Base-by-base conservation (phyloP, 306 rosid species). In the Lathyrus sativus region DNA sequence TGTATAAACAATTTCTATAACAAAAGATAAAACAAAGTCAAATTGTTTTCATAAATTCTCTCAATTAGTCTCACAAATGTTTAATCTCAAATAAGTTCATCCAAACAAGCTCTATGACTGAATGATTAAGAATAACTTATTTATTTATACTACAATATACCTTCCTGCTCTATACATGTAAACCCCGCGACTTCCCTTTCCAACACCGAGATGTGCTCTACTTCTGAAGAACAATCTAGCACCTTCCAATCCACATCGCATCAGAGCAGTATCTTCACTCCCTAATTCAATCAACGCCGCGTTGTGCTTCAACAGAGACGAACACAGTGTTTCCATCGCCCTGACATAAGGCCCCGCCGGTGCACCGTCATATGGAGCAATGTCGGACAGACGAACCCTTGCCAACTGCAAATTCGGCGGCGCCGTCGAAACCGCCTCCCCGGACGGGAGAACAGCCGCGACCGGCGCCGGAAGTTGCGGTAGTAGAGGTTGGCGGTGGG, bases 121-220 rank as follows among this genome's bases (percentile, higher is more conserved):
- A 46, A 49, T 49, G 12, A 39, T 5, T 19, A 62, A 62, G 15
- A 42, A 19, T 62, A n/a, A 62, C 4, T 39, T 19, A 59, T 14
- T 39, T 19, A 59, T 14, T 35, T 35, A 55, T 55, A 56, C 9
- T 9, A 31, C 3, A n/a, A 17, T 39, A 38, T 84, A 90, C 98
- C 98, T 90, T 81, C 98, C 97, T 11, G 96, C 96, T 49, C 97
- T 86, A 80, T 93, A 90, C 95, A 81, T 81, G 75, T 90, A 80
- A 81, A 88, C 90, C 46, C 91, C 93, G 12, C 97, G 96, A 78
- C 82, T 74, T 24, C 93, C 88, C 70, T 88, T 89, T 10, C 87
- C 93, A 71, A 24, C 84, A 56, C 82, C 83, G 9, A 76, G 82
- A 67, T 78, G 90, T 45, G 85, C 89, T 79, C 87, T 76, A 70